These are phyloP conservation scores for Ophiostoma piceae DNA, from an alignment of 2,329 filamentous ascomycete genomes.

Conservation along the genomic window DNA sequence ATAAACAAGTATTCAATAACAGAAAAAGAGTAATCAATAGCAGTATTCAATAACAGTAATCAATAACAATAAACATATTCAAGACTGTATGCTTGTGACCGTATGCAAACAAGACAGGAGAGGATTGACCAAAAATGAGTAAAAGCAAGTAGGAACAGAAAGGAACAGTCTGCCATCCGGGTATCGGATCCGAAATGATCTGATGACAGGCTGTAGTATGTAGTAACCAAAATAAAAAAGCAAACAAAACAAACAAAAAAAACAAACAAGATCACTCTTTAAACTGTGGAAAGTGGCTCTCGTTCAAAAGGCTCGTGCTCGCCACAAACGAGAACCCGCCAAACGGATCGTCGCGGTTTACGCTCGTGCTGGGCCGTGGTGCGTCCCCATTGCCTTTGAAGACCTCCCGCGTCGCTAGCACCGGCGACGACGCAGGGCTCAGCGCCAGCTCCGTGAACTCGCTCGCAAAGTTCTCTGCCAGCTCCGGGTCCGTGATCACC, in stretches of 20 bases:
- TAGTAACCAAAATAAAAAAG: background rate
- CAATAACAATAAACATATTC: too few species aligned
- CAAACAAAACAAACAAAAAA: background rate
- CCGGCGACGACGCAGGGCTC: conserved; percentile 58
- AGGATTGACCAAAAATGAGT: background rate
- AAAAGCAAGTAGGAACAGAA: background rate
- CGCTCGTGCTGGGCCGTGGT: conserved; percentile 17
- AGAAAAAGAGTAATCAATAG: too few species aligned
- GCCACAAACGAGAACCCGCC: conserved; percentile 62
- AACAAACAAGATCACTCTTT: background rate
- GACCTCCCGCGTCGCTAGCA: background rate
- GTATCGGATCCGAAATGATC: background rate
- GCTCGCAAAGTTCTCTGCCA: conserved; percentile 92
- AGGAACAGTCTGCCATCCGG: background rate
- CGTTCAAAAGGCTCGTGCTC: conserved; percentile 49
- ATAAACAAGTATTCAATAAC: too few species aligned
- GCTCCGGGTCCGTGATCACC: conserved; percentile 87
- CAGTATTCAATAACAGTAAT: too few species aligned
- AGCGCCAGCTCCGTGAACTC: conserved; percentile 86
- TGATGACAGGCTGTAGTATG: background rate
- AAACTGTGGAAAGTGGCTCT: conserved; percentile 39
- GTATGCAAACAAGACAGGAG: background rate
- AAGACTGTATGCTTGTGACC: too few species aligned
- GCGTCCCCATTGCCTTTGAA: too few species aligned
- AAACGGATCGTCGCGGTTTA: conserved; percentile 52